Evolutionary conservation across 306 rosid genomes (phyloP).

Genomic region (Prinsepia uniflora): DNA sequence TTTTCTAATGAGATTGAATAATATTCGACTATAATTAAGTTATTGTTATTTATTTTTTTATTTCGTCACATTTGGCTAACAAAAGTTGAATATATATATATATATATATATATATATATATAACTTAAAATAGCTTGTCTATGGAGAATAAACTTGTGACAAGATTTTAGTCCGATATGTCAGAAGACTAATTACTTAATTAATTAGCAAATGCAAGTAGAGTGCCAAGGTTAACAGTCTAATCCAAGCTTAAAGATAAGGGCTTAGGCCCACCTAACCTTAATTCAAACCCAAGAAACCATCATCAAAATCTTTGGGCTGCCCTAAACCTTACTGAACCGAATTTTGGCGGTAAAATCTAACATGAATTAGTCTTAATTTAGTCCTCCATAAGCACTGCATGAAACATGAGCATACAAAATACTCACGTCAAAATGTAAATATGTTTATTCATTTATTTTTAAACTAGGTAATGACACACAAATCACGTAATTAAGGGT

Average conservation of each 20-base stretch:
- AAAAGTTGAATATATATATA: no score
- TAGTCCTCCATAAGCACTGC: not conserved
- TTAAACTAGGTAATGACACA: no score
- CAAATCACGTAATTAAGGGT: no score
- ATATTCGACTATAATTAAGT: no score
- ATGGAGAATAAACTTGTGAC: no score
- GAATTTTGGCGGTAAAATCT: not conserved
- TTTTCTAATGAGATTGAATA: no score
- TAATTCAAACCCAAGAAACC: slow-evolving; percentile 1
- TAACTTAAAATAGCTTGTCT: no score
- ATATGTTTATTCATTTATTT: not conserved
- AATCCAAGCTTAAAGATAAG: not conserved
- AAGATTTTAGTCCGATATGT: no score
- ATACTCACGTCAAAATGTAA: not conserved
- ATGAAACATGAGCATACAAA: not conserved
- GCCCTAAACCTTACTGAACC: not conserved
- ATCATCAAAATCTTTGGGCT: slow-evolving; percentile 20
- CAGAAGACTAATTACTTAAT: no score
- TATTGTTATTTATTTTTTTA: no score
- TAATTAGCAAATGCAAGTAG: not conserved
- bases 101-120: no score
- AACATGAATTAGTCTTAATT: slow-evolving; percentile 21
- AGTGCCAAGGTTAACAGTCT: not conserved
- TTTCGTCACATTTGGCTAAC: no score
- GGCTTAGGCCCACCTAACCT: slow-evolving; percentile 24